Evolutionary conservation across 1,139 yeast genomes (phyloP).

Genomic region (Zygosaccharomyces pseudobailii): DNA sequence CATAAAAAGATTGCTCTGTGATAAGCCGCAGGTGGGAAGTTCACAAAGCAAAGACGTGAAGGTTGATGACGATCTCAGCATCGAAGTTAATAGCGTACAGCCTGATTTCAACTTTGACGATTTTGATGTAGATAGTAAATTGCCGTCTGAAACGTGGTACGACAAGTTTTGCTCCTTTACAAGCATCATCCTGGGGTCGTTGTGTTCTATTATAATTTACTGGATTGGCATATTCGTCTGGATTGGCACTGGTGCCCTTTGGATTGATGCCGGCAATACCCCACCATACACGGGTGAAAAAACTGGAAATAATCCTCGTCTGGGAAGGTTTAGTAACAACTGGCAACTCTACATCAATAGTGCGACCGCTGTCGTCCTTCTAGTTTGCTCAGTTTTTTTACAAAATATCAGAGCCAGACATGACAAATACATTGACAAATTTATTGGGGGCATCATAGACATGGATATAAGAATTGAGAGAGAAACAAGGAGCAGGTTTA

Average conservation of each 20-base stretch:
- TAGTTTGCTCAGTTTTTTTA: slow-evolving; percentile 34
- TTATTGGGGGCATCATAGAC: slow-evolving; percentile 23
- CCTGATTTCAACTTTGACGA: not conserved
- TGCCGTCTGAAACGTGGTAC: slow-evolving; percentile 31
- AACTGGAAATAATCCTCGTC: slow-evolving; percentile 22
- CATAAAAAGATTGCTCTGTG: slow-evolving; percentile 22
- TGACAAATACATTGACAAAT: slow-evolving; percentile 28
- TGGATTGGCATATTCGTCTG: slow-evolving; percentile 38
- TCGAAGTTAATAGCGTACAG: not conserved
- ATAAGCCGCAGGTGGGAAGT: not conserved
- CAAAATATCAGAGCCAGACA: slow-evolving; percentile 39
- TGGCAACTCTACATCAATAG: slow-evolving; percentile 42
- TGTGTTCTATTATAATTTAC: slow-evolving; percentile 32
- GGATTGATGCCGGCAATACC: slow-evolving; percentile 23
- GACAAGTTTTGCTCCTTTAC: slow-evolving; percentile 30
- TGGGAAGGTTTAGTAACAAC: slow-evolving; percentile 30
- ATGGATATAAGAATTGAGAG: slow-evolving; percentile 33
- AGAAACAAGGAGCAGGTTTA: slow-evolving; percentile 20
- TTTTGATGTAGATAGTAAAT: slow-evolving; percentile 11
- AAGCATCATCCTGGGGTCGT: slow-evolving; percentile 31
- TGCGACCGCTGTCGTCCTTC: slow-evolving; percentile 37
- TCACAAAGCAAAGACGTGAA: not conserved
- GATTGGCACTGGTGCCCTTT: slow-evolving; percentile 36
- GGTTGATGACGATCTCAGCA: not conserved
- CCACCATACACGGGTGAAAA: slow-evolving; percentile 28